Evolutionary conservation across 2,329 filamentous ascomycete genomes (phyloP), one percentile per base, ranked within the genome.

Genomic region (Neurospora sp.): DNA sequence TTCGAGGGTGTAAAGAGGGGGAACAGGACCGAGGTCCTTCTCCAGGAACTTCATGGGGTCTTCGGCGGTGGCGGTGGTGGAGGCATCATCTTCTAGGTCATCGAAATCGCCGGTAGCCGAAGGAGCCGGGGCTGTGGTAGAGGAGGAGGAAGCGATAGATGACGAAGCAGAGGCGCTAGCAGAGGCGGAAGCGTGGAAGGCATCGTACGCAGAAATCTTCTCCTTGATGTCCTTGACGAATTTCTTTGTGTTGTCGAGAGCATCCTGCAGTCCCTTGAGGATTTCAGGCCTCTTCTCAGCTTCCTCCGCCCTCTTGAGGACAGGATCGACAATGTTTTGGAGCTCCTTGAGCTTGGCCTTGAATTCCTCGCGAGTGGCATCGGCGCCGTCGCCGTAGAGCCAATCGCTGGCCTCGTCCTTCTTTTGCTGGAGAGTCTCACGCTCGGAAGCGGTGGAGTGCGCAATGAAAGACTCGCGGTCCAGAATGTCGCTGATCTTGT

Each of bases 321-420:
- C 88, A 1, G 94, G 95, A 39, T 87, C 83, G 68, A 94, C 91
- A 66, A 97, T 87, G 68, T 89, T 87, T 77, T 92, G 90, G 67
- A 99, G 87, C 65, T 87, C 87, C 79, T 92, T 90, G 67, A 96
- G 86, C 78, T 90, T 92, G 69, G 87, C 85, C 79, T 90, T 92
- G 76, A 99, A 86, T 66, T 90, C 88, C 3, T 92, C 88, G 70
- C 89, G 89, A 41, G 87, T 84, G 4, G 96, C 94, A 67, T 93
- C 89, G 17, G 87, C 85, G 69, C 95, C 93, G 66, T 94, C 93
- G 17, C 88, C 92, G 78, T 97, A 96, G 71, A 99, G 88, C 95
- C 96, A 99, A 11, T 97, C 93, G 75, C 92, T 91, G 28, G 89
- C 86, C 67, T 88, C 87, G 71, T 87, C 85, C 46, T 92, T 85